Evolutionary conservation across 2,329 filamentous ascomycete species (phyloP).

Genomic region (Incumbomyces lentus): DNA sequence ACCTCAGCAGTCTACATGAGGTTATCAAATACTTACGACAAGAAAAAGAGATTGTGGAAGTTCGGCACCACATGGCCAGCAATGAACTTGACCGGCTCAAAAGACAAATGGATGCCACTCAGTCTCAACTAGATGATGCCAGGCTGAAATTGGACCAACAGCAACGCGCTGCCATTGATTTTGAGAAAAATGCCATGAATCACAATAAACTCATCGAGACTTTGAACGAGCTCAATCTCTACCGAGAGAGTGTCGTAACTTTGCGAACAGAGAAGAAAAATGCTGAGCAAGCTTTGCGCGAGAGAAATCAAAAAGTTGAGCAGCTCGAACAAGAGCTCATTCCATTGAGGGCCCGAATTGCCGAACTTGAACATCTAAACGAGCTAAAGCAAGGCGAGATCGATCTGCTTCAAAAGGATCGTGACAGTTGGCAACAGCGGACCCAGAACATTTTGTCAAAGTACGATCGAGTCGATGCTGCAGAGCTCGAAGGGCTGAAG

Average conservation of each 20-base stretch:
- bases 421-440: constrained; percentile 90
- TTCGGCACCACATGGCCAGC: constrained; percentile 82
- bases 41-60: constrained; percentile 95
- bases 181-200: constrained; percentile 60
- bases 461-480: constrained; percentile 89
- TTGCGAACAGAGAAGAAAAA: constrained; percentile 77
- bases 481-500: constrained; percentile 82
- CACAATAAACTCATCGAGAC: constrained; percentile 91
- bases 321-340: constrained; percentile 65
- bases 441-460: constrained; percentile 93
- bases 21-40: constrained; percentile 83
- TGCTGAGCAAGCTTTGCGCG: constrained; percentile 62
- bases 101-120: constrained; percentile 79
- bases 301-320: constrained; percentile 65
- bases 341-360: constrained; percentile 68
- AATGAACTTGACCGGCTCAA: constrained; percentile 82
- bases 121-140: constrained; percentile 78
- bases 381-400: constrained; percentile 78
- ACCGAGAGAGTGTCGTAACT: constrained; percentile 87
- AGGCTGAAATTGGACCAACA: constrained; percentile 86
- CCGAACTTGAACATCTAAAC: constrained; percentile 71
- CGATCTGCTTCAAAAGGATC: constrained; percentile 77
- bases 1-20: constrained; percentile 70
- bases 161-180: constrained; percentile 64
- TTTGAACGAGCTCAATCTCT: constrained; percentile 88